Percentiles rank a stretch among this genome's conserved stretches.
Conservation (phyloP, 257 asterid species). For the Solanum gandarillasii region DNA sequence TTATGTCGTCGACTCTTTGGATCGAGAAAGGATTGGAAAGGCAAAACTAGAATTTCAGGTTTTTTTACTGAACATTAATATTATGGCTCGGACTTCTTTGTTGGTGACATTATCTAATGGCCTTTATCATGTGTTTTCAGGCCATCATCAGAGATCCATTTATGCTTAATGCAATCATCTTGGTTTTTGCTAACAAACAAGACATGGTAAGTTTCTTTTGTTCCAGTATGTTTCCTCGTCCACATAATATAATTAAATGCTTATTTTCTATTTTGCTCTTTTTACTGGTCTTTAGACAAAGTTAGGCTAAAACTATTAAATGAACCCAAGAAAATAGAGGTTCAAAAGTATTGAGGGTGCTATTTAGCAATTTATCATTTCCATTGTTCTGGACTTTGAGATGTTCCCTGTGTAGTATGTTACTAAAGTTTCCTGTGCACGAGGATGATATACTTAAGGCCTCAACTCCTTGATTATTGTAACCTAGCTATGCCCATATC, state of each 20-base stretch:
- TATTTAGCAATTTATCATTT: neutral
- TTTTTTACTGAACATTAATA: conserved; percentile 3
- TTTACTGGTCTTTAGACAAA: neutral
- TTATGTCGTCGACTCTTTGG: conserved; percentile 94
- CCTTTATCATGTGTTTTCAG: conserved; percentile 29
- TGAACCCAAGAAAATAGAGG: neutral
- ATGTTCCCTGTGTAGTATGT: neutral
- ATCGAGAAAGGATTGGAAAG: conserved; percentile 74
- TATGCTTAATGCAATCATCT: conserved; percentile 88
- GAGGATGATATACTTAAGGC: neutral
- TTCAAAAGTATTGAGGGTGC: neutral
- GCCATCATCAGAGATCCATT: conserved; percentile 85
- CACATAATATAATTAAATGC: neutral
- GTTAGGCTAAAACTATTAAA: neutral
- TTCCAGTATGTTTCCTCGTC: neutral
- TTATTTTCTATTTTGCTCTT: neutral
- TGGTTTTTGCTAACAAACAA: conserved; percentile 95
- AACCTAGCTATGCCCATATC: neutral
- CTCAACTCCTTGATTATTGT: neutral
- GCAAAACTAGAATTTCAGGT: conserved; percentile 96
- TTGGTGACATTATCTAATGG: neutral
- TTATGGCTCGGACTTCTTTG: conserved; percentile 9
- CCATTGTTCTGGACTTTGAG: neutral
- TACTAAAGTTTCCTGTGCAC: neutral
- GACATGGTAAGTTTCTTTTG: conserved; percentile 62